Percentiles rank a stretch among this genome's conserved stretches.
These are phyloP conservation scores for Chrysanthemum seticuspe DNA, from an alignment of 129 eudicot species.

Conservation along the genomic window DNA sequence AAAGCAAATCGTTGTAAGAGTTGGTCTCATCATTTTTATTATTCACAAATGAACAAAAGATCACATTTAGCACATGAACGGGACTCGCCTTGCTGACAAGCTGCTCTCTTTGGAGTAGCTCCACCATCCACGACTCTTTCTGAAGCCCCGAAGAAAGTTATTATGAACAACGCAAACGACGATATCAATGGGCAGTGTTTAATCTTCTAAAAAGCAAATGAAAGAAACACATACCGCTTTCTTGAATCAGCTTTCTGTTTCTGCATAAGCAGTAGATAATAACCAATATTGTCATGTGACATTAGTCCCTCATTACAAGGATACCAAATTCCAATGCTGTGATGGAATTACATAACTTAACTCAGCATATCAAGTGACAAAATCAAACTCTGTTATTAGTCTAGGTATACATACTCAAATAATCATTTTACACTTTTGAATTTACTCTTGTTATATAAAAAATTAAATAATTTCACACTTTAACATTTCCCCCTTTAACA, in stretches of 20 bases:
- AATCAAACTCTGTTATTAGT: too few species aligned
- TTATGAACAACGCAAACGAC: background rate
- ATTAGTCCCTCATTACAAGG: too few species aligned
- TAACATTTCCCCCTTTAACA: too few species aligned
- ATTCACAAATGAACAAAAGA: background rate
- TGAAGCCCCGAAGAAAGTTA: slow-evolving; percentile 44
- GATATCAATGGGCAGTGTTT: background rate
- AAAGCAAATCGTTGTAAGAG: too few species aligned
- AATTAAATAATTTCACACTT: too few species aligned
- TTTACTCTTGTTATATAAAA: too few species aligned
- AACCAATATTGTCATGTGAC: slow-evolving; percentile 20
- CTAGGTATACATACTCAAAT: too few species aligned
- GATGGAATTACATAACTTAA: background rate
- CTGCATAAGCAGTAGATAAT: slow-evolving; percentile 61
- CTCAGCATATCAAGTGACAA: background rate
- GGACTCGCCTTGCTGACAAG: slow-evolving; percentile 52
- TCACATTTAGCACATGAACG: background rate
- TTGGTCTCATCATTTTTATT: background rate
- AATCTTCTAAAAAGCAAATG: background rate
- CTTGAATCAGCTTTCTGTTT: slow-evolving; percentile 58
- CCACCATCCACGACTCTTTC: slow-evolving; percentile 61
- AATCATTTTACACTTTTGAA: too few species aligned
- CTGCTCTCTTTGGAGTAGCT: slow-evolving; percentile 62
- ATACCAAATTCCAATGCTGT: too few species aligned
- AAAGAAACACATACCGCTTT: slow-evolving; percentile 48